Percentiles rank a stretch among this genome's conserved stretches.
Evolutionary conservation across 208 protist genomes (phyloP).

Genomic region (Trichomonas tenax): DNA sequence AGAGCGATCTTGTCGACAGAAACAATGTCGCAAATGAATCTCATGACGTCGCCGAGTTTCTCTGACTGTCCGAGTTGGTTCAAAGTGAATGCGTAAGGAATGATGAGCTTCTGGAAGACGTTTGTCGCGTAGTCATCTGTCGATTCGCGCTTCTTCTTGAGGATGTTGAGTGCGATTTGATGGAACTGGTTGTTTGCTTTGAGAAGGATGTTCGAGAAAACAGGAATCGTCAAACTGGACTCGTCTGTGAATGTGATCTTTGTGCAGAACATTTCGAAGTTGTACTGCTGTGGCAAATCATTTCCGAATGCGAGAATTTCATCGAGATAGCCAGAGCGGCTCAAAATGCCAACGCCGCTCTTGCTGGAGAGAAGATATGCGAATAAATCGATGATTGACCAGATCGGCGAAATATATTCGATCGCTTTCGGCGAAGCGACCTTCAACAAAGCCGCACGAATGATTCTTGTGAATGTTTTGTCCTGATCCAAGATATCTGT

Average conservation of each 20-base stretch:
- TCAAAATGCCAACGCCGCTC: background rate
- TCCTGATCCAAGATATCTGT: background rate
- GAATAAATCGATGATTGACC: background rate
- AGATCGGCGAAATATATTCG: background rate
- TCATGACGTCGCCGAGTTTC: background rate
- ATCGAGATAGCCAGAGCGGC: background rate
- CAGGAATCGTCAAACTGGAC: background rate
- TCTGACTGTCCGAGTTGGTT: background rate
- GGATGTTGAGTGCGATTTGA: background rate
- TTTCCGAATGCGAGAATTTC: background rate
- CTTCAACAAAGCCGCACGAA: background rate
- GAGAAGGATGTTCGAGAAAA: background rate
- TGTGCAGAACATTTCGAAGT: background rate
- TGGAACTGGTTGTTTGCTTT: background rate
- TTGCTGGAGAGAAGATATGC: background rate
- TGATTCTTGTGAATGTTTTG: background rate
- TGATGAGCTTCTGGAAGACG: background rate
- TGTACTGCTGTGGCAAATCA: background rate
- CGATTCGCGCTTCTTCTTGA: background rate
- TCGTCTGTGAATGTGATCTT: background rate
- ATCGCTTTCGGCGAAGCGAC: background rate
- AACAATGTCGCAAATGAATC: background rate
- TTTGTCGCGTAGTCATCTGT: background rate
- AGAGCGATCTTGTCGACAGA: background rate
- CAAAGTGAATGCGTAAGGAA: background rate